Evolutionary conservation across 305 asterid genomes (phyloP).

Genomic region (Caryopteris hybrid): DNA sequence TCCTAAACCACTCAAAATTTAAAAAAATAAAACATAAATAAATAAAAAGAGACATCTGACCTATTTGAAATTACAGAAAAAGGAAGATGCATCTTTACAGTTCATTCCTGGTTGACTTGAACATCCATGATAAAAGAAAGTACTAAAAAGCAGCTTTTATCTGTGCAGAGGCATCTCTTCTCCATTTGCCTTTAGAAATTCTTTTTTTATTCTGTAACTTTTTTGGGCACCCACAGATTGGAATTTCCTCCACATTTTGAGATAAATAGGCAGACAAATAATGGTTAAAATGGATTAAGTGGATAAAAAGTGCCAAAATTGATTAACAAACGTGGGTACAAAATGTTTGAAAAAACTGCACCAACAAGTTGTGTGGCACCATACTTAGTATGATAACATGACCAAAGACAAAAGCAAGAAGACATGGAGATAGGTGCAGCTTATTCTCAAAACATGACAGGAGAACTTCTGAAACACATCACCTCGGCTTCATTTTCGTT

Average conservation of each 20-base stretch:
- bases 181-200: constrained; percentile 19
- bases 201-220: constrained; percentile 19
- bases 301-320: constrained; percentile 3
- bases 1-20: too few relatives aligned
- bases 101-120: constrained; percentile 22
- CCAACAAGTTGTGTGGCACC: too few relatives aligned
- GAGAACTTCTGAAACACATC: neutral
- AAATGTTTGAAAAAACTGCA: neutral
- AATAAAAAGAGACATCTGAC: constrained; percentile 6
- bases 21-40: too few relatives aligned
- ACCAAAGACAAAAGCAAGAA: neutral
- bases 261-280: too few relatives aligned
- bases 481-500: constrained; percentile 34
- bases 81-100: constrained; percentile 17
- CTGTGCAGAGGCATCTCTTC: neutral
- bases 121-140: neutral
- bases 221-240: constrained; percentile 1
- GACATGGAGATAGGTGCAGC: neutral
- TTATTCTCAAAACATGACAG: neutral
- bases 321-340: neutral
- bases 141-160: constrained; percentile 14
- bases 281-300: too few relatives aligned
- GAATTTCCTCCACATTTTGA: too few relatives aligned
- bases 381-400: too few relatives aligned
- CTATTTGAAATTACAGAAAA: neutral